Evolutionary conservation across 176 grass and related monocot species (phyloP).

Genomic region (Canna indica): DNA sequence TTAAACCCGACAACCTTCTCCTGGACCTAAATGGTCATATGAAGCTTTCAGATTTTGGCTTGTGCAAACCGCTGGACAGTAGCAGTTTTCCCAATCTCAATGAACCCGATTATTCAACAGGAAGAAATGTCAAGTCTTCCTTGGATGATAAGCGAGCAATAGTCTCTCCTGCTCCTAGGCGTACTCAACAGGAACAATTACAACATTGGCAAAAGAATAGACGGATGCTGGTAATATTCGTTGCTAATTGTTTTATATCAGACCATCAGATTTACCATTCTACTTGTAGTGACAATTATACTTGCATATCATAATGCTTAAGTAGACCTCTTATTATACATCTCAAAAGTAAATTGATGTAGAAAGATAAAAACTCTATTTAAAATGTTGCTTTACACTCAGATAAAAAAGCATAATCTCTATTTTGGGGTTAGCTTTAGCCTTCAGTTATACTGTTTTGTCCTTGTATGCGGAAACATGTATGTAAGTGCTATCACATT

Average conservation of each 20-base stretch:
- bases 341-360: neutral
- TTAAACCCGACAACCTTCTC: constrained; percentile 18
- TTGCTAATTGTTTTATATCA: neutral
- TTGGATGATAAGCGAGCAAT: constrained; percentile 1
- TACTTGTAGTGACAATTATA: too few relatives aligned
- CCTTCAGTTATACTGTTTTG: too few relatives aligned
- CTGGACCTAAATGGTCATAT: constrained; percentile 20
- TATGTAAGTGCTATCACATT: neutral
- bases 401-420: too few relatives aligned
- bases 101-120: constrained; percentile 4
- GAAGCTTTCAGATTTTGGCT: constrained; percentile 25
- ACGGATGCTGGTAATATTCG: constrained; percentile 12
- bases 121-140: neutral
- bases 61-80: constrained; percentile 21
- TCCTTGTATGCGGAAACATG: neutral
- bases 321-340: neutral
- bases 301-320: neutral
- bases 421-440: too few relatives aligned
- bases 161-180: constrained; percentile 6
- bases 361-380: neutral
- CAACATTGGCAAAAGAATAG: constrained; percentile 22
- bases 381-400: too few relatives aligned
- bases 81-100: constrained; percentile 22
- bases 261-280: neutral
- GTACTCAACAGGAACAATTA: constrained; percentile 18